Percentiles rank a stretch among this genome's conserved stretches.
Evolutionary conservation across 345 rosid genomes (phyloP).

Genomic region (Noccaea bulbosa): DNA sequence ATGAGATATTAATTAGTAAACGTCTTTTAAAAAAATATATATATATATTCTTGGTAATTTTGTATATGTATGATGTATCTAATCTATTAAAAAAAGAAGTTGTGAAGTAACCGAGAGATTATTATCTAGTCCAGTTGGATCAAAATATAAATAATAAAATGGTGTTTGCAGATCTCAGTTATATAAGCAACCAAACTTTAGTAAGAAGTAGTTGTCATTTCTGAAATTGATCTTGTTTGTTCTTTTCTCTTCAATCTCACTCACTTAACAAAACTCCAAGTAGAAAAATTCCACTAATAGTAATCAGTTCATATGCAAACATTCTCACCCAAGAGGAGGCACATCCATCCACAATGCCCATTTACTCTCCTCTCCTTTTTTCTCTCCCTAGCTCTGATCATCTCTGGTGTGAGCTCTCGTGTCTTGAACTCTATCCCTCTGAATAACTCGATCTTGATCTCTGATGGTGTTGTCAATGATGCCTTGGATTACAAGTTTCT

Average conservation of each 20-base stretch:
- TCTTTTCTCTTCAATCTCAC: conserved; percentile 7
- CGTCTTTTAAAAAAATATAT: neutral
- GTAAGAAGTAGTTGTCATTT: neutral
- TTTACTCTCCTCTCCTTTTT: neutral
- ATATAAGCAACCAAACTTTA: conserved; percentile 13
- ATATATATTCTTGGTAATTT: neutral
- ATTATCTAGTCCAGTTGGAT: neutral
- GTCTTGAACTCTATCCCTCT: conserved; percentile 30
- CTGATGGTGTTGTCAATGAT: conserved; percentile 35
- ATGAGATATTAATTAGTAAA: neutral
- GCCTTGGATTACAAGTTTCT: conserved; percentile 29
- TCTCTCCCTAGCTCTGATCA: conserved; percentile 13
- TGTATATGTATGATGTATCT: too few relatives aligned
- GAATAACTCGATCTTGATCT: conserved; percentile 30
- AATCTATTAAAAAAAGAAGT: neutral
- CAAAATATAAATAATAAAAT: neutral
- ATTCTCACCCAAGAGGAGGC: conserved; percentile 29
- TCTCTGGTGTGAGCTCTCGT: conserved; percentile 42
- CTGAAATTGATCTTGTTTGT: neutral
- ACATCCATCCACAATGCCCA: neutral
- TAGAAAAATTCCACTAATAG: conserved; percentile 12
- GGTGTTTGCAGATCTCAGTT: conserved; percentile 25
- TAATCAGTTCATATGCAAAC: conserved; percentile 35
- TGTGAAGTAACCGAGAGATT: neutral
- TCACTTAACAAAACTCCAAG: conserved; percentile 4